Base-by-base conservation (phyloP, 1,139 yeast genomes). In the Lodderomyces parapsilosis region DNA sequence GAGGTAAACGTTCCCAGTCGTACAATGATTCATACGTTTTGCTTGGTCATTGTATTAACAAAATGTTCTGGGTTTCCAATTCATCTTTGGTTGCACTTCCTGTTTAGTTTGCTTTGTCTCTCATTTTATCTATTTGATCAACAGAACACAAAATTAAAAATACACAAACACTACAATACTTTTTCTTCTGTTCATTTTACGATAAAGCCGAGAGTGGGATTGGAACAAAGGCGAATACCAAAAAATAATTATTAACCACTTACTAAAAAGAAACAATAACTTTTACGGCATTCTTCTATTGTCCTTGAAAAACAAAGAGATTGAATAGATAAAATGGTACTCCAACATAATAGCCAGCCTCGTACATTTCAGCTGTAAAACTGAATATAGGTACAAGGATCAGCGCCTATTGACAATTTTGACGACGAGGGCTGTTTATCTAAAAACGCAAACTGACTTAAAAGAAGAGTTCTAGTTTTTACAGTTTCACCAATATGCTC, bases 201-300 rank as follows among this genome's bases (percentile, higher is more conserved):
- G 33, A 30, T 30, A 30, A 30, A 15, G 19, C 33, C 33, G 33
- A 30, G 33, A 15, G 11, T 30, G 33, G 33, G 15, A 30, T 5
- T 30, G 19, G 9, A 13, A 28, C 31, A 28, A 14, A 6, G 11
- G 10, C n/a, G 24, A 22, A 22, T 22, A 6, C n/a, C n/a, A 8
- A 20, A 20, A 20, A 20, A 20, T 4, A 24, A 24, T 24, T 24
- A 5, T 24, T 24, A 24, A 24, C 6, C 27, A 24, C 27, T 24
- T 24, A 24, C 27, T 24, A 24, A 24, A 24, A 24, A 20, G 23
- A 20, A 20, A 20, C 27, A 24, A 7, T n/a, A 24, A n/a, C n/a
- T 11, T 24, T 24, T 24, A 24, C 27, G 11, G 27, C 27, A 11
- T 24, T 24, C 11, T 9, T 24, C n/a, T 7, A 9, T 24, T 24